Evolutionary conservation across 768 basidiomycete genomes (phyloP).

Genomic region (Auricularia sp.): DNA sequence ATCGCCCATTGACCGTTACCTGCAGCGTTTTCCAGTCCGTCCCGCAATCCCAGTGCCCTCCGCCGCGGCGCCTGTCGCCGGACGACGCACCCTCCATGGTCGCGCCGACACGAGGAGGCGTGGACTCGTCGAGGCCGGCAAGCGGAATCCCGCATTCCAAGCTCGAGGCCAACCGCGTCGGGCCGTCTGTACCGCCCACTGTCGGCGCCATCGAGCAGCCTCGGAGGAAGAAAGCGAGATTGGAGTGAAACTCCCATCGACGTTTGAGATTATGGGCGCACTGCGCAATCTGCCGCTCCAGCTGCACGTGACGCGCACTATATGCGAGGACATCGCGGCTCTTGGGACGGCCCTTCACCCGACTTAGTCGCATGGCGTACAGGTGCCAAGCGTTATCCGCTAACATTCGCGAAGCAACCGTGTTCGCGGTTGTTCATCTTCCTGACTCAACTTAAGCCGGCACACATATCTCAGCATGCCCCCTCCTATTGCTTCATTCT

Average conservation of each 20-base stretch:
- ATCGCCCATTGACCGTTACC: conserved; percentile 3
- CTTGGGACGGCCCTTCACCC: too few species aligned
- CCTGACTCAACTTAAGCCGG: too few species aligned
- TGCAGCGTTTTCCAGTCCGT: conserved; percentile 66
- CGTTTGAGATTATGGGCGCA: too few species aligned
- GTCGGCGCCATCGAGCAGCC: not conserved
- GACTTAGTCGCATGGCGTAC: too few species aligned
- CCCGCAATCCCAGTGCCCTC: conserved; percentile 60
- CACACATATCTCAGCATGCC: too few species aligned
- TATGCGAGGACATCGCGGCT: too few species aligned
- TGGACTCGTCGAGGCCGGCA: not conserved
- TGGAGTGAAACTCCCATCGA: not conserved
- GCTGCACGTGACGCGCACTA: too few species aligned
- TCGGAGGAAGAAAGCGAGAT: not conserved
- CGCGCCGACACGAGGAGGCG: not conserved
- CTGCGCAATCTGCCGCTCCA: too few species aligned
- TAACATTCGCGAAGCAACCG: too few species aligned
- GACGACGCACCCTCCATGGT: conserved; percentile 89
- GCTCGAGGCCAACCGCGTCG: not conserved
- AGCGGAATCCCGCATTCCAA: not conserved
- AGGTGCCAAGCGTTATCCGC: too few species aligned
- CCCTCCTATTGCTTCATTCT: too few species aligned
- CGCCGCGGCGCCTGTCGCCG: conserved; percentile 79
- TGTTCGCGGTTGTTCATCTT: too few species aligned
- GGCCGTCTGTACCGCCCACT: not conserved